Percentiles rank a stretch among this genome's conserved stretches.
These are phyloP conservation scores for Fonsecaea pedrosoi DNA, from an alignment of 2,329 filamentous ascomycete species.

Conservation along the genomic window DNA sequence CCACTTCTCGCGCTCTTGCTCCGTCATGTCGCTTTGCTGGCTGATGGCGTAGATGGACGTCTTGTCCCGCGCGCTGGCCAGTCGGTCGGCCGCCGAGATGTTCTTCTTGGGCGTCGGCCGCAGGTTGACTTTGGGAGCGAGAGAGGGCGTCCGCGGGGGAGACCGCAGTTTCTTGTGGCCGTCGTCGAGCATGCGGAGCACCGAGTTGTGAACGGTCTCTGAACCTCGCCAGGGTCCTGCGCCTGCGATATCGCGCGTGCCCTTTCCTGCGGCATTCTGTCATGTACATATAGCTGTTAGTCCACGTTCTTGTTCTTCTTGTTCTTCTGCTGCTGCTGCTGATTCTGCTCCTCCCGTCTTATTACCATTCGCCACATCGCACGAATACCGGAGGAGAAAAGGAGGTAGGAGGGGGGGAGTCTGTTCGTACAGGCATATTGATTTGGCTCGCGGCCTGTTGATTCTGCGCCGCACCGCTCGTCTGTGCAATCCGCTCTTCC, in stretches of 20 bases:
- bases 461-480: slow-evolving; percentile 62
- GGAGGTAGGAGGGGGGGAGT: background rate
- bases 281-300: slow-evolving; percentile 9
- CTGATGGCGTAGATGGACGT: slow-evolving; percentile 62
- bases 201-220: slow-evolving; percentile 75
- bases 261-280: slow-evolving; percentile 67
- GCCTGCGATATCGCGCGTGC: slow-evolving; percentile 71
- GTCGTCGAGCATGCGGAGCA: slow-evolving; percentile 78
- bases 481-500: slow-evolving; percentile 64
- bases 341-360: background rate
- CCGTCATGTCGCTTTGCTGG: slow-evolving; percentile 65
- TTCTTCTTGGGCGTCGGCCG: slow-evolving; percentile 54
- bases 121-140: slow-evolving; percentile 50
- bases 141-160: slow-evolving; percentile 48
- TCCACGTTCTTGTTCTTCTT: background rate
- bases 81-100: slow-evolving; percentile 55
- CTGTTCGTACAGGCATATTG: slow-evolving; percentile 56
- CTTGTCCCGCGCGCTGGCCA: slow-evolving; percentile 65
- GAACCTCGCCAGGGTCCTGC: slow-evolving; percentile 78
- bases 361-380: background rate
- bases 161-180: slow-evolving; percentile 63
- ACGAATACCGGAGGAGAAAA: background rate
- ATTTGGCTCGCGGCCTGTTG: slow-evolving; percentile 61
- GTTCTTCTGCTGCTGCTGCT: background rate
- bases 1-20: slow-evolving; percentile 74